Base-by-base conservation (phyloP, 108 stramenopile genomes). In the Discostella pseudostelligera region DNA sequence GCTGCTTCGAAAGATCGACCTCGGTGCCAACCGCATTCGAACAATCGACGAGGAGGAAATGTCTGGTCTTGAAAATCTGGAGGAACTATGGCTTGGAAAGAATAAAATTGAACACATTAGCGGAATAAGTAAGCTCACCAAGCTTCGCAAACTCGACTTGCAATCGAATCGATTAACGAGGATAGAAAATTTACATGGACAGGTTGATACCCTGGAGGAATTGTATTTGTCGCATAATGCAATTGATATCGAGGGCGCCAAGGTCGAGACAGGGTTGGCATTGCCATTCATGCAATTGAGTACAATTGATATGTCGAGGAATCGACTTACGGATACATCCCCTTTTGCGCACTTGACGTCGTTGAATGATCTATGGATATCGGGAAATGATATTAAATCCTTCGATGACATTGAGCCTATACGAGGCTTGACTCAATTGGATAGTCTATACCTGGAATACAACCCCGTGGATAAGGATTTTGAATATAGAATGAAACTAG, bases 151-250 rank as follows among this genome's bases (percentile, higher is more conserved):
- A 39, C 78, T 96, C 10, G 95, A 93, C 72, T 76, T 95, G 9
- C 94, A 96, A 66, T 84, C 85, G 43, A 96, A 99, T 76, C 92
- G 98, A 53, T 70, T 99, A 25, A 92, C 92, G 8, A 70, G 63
- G 20, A 69, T 97, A 25, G 86, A 86, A 35, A 88, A 92, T 51
- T 74, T 97, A 64, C 54, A 60, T 43, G 37, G 73, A 2, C 83
- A 87, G 64, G 57, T 62, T 39, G 75, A 87, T 44, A 81, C 84
- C 5, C 82, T 99, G 67, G 88, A 95, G 80, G 99, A 99, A 80
- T 80, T 99, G 16, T 99, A 96, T 75, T 77, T 99, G 59, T 93
- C 95, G 25, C 90, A 95, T 83, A 97, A 99, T 83, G 95, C 83
- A 22, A 95, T 99, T 65, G 83, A 82, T 49, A 66, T 81, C 50